Evolutionary conservation across 2,329 filamentous ascomycete genomes (phyloP), one percentile per base, ranked within the genome.

Genomic region (Penicillium sp.): DNA sequence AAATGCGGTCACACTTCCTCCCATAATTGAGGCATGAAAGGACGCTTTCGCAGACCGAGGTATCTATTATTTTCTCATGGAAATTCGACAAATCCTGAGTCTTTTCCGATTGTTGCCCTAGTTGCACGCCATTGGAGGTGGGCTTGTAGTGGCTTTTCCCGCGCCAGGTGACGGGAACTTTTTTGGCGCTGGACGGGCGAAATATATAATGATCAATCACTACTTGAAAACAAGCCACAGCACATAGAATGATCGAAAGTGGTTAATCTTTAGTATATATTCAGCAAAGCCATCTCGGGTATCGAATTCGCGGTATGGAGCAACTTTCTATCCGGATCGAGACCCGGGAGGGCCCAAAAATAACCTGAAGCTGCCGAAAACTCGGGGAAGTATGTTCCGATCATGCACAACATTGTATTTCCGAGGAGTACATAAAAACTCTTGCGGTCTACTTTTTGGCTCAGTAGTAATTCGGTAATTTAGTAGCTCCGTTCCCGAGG

Each of bases 1-100:
- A 48, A 48, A 48, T 26, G 45, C 26, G 45, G 45, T 48, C 45
- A n/a, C 45, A 48, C 45, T 48, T 48, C 45, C 45, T 48, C 45
- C 45, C 45, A 30, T 10, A 8, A 48, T 48, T 48, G 26, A 48
- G 45, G 45, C 26, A 48, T 6, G 45, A 48, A 6, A 28, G 45
- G 28, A 28, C 3, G 4, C 14, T 48, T 48, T 28, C 45, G 3
- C 3, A 48, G 22, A 48, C 45, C 45, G 45, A 48, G 22, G 45
- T 48, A 48, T 26, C 45, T 4, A 46, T 25, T 46, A 25, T 46
- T 46, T 48, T 48, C 26, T 48, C 26, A 26, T 48, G 22, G 45
- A 6, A 48, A 28, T 25, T 48, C 8, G 45, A 48, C 10, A 28
- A 48, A 48, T 28, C 22, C 8, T 48, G 22, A 10, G 22, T 19